These are phyloP conservation scores for Parietaria judaica DNA, from an alignment of 306 rosid genomes.

Conservation along the genomic window DNA sequence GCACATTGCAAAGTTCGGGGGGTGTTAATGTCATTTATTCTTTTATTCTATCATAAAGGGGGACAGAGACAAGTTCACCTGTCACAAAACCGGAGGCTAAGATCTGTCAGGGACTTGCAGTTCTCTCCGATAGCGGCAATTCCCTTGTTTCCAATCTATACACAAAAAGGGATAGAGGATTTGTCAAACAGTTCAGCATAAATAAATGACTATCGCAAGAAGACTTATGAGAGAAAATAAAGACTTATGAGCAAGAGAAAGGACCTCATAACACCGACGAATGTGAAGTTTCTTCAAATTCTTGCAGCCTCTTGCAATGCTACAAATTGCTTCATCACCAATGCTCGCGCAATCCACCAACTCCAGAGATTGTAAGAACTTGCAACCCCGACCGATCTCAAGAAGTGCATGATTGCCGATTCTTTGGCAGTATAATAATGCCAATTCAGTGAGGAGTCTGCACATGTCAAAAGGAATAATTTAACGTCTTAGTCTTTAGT, in stretches of 20 bases:
- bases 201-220: background rate
- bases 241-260: constrained; percentile 1
- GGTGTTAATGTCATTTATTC: too few relatives aligned
- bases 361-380: constrained; percentile 79
- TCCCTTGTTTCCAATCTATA: constrained; percentile 77
- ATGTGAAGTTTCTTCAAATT: constrained; percentile 85
- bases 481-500: background rate
- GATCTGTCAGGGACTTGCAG: constrained; percentile 66
- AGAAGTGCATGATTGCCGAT: constrained; percentile 65
- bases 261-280: constrained; percentile 91
- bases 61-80: constrained; percentile 41
- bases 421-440: constrained; percentile 80
- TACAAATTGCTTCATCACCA: constrained; percentile 83
- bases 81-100: constrained; percentile 88
- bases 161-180: constrained; percentile 4
- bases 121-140: constrained; percentile 69
- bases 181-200: background rate
- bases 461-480: background rate
- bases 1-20: too few relatives aligned
- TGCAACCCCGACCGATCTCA: constrained; percentile 77
- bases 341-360: constrained; percentile 90
- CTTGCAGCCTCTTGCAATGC: constrained; percentile 74
- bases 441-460: constrained; percentile 71
- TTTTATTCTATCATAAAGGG: background rate
- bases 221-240: background rate